phyloP scores from a whole-genome alignment of 495 filamentous ascomycete species.

The Apodospora peruviana region DNA sequence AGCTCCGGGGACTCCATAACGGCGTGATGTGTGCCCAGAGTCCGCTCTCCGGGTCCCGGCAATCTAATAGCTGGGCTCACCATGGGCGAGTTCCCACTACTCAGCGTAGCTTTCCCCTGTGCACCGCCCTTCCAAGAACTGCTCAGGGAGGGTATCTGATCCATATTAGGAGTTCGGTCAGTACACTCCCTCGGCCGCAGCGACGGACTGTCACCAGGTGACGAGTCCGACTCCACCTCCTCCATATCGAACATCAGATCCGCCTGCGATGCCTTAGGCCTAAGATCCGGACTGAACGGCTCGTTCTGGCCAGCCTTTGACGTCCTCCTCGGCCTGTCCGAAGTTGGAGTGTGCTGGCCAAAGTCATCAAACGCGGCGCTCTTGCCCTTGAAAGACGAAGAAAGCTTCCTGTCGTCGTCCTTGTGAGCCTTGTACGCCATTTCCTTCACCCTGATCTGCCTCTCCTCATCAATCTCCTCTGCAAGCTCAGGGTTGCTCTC shows the following conservation, averaged over 20 bases:
- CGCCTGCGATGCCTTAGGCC: constrained; percentile 55
- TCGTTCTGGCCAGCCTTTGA: constrained; percentile 42
- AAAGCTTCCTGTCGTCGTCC: constrained; percentile 53
- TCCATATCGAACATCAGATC: constrained; percentile 96
- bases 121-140: constrained; percentile 18
- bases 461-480: constrained; percentile 49
- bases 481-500: constrained; percentile 60
- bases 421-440: constrained; percentile 54
- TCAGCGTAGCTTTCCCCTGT: constrained; percentile 1
- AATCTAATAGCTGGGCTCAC: background rate
- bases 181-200: constrained; percentile 8
- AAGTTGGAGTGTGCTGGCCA: constrained; percentile 42
- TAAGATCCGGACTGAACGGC: constrained; percentile 55
- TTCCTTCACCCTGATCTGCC: constrained; percentile 41
- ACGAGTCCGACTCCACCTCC: constrained; percentile 51
- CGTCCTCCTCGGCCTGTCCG: constrained; percentile 47
- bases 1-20: constrained; percentile 5
- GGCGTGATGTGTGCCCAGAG: background rate
- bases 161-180: constrained; percentile 7
- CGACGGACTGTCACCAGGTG: constrained; percentile 14
- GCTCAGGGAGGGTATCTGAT: constrained; percentile 9
- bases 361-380: constrained; percentile 53
- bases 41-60: background rate
- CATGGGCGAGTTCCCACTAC: background rate
- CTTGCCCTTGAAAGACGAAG: constrained; percentile 40